A percentile compares a stretch with the other conserved stretches of the same genome.
Evolutionary conservation across 106 monocot species (phyloP).

Genomic region (Hemerocallis citrina): DNA sequence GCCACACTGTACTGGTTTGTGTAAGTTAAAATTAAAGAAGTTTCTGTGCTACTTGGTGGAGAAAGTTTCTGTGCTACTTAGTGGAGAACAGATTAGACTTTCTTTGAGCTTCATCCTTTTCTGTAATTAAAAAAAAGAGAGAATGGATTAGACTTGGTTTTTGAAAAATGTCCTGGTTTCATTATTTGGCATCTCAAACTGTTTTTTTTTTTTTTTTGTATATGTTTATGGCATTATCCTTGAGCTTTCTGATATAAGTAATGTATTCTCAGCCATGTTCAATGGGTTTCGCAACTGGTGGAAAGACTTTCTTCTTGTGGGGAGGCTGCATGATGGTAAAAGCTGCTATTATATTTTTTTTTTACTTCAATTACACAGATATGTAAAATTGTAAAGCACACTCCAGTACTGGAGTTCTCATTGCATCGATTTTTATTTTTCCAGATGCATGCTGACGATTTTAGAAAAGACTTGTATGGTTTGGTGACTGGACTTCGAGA

Average conservation of each 20-base stretch:
- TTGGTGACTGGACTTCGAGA: slow-evolving; percentile 79
- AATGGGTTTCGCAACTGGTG: slow-evolving; percentile 99
- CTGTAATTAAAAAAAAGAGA: too few relatives aligned
- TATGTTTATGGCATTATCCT: background rate
- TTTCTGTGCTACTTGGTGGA: too few relatives aligned
- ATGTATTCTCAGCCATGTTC: slow-evolving; percentile 84
- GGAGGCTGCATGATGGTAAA: slow-evolving; percentile 99
- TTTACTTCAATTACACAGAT: slow-evolving; percentile 3
- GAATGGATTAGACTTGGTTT: too few relatives aligned
- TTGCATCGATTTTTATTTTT: slow-evolving; percentile 15
- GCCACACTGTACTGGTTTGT: too few relatives aligned
- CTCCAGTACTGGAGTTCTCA: slow-evolving; percentile 4
- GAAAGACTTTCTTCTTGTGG: slow-evolving; percentile 96
- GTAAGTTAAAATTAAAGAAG: too few relatives aligned
- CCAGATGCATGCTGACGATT: slow-evolving; percentile 99
- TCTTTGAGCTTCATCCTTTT: too few relatives aligned
- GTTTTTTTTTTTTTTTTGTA: too few relatives aligned
- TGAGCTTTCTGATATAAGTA: slow-evolving; percentile 1
- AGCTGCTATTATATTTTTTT: slow-evolving; percentile 4
- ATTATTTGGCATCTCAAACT: too few relatives aligned
- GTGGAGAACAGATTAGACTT: too few relatives aligned
- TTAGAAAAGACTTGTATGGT: slow-evolving; percentile 73
- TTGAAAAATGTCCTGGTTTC: too few relatives aligned
- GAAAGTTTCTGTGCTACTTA: too few relatives aligned
- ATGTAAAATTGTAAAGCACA: background rate